A percentile compares a stretch with the other conserved stretches of the same genome.
Evolutionary conservation across 164 flowering plant species (phyloP).

Genomic region (Macadamia tetraphylla): DNA sequence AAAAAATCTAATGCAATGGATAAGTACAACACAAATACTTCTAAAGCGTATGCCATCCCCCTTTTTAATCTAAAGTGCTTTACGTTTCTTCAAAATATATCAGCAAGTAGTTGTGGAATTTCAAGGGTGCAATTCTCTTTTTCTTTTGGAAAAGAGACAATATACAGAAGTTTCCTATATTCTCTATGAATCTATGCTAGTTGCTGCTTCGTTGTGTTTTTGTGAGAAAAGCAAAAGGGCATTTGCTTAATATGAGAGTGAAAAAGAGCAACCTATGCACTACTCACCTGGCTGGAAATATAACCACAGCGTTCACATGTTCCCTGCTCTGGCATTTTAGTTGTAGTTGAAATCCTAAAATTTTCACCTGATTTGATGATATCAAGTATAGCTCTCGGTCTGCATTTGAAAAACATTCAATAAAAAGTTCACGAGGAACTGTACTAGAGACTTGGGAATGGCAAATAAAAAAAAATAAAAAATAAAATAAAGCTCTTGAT

Average conservation of each 20-base stretch:
- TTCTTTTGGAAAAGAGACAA: background rate
- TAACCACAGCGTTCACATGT: constrained; percentile 96
- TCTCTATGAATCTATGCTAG: no score
- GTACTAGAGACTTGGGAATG: background rate
- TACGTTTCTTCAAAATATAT: no score
- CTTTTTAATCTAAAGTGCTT: no score
- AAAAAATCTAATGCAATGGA: background rate
- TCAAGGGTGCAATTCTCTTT: background rate
- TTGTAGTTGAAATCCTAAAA: constrained; percentile 78
- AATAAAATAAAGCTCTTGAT: background rate
- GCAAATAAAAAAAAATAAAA: background rate
- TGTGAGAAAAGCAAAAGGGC: background rate
- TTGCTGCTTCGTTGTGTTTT: background rate
- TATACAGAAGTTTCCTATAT: background rate
- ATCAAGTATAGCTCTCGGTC: constrained; percentile 95
- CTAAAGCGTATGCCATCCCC: no score
- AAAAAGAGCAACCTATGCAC: background rate
- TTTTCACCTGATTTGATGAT: constrained; percentile 88
- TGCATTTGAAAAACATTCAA: constrained; percentile 24
- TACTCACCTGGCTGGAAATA: constrained; percentile 87
- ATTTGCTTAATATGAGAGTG: background rate
- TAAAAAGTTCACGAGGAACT: background rate
- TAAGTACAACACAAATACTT: no score
- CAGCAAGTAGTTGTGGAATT: no score
- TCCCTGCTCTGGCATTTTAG: constrained; percentile 99